Evolutionary conservation across 108 stramenopile species (phyloP), one percentile per base, ranked within the genome.

Genomic region (Cyclotella sp.): DNA sequence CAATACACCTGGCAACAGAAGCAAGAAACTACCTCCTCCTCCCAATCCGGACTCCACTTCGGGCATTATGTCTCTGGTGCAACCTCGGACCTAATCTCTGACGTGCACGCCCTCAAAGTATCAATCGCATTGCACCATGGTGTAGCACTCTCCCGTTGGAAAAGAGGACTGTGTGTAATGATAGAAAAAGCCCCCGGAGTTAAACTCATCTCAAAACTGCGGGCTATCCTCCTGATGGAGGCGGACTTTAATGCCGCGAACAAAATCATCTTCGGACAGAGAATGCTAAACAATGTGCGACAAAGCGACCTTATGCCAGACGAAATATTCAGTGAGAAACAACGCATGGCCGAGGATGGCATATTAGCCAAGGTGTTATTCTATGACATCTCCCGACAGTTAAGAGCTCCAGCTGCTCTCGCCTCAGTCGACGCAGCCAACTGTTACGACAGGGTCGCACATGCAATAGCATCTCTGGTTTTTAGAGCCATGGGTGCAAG

Each of bases 181-280:
- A 6, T 73, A 21, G 72, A 73, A 44, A 73, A 59, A 29, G 7
- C 11, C 6, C 58, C 58, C 27, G 58, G 58, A 6, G 27, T 26
- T 29, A 6, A 26, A 26, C 26, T 73, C 13, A 34, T 73, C n/a
- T 40, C 27, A 0, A 74, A 74, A 61, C 53, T 74, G 0, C 16
- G 73, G 18, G 26, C 73, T 9, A 74, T 74, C 27, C 63, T 74
- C n/a, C 44, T 74, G 12, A 74, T 74, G 73, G 73, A 74, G 40
- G 73, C 63, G 16, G 73, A 74, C 63, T n/a, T n/a, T n/a, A n/a
- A n/a, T n/a, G n/a, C n/a, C n/a, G n/a, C n/a, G n/a, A n/a, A n/a
- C n/a, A n/a, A 73, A 57, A 24, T 43, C 8, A 49, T 63, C 14
- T 73, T 22, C 26, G 61, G 72, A 9, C 21, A 39, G 6, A 46